A percentile compares a stretch with the other conserved stretches of the same genome.
phyloP scores from a whole-genome alignment of 2,329 filamentous ascomycete genomes.

The Alternaria incomplexa region DNA sequence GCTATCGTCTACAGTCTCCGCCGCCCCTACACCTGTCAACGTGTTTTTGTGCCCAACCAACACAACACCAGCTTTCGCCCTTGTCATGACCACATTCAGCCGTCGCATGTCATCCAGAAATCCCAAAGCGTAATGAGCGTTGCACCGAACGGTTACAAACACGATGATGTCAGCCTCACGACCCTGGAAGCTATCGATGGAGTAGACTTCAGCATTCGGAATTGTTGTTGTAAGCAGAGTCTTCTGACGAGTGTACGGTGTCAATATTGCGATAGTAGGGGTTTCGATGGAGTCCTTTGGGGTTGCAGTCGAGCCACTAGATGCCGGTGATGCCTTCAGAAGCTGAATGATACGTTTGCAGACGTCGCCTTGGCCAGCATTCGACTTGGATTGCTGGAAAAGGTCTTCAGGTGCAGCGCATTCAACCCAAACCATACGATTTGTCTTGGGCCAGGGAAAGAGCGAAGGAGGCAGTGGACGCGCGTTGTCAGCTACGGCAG shows the following conservation, averaged over 20 bases:
- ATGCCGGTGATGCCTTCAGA: constrained; percentile 16
- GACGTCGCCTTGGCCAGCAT: constrained; percentile 47
- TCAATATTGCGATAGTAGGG: constrained; percentile 48
- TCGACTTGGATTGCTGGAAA: constrained; percentile 50
- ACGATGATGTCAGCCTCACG: constrained; percentile 54
- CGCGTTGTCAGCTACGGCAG: constrained; percentile 32
- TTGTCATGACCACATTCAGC: constrained; percentile 52
- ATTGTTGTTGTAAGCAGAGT: constrained; percentile 38
- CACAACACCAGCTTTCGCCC: constrained; percentile 47
- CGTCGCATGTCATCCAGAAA: constrained; percentile 52
- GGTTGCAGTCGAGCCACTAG: background rate
- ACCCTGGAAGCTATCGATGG: constrained; percentile 55
- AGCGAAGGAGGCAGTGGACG: constrained; percentile 30
- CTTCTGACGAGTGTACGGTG: constrained; percentile 50
- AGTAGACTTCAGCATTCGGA: constrained; percentile 41
- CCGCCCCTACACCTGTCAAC: constrained; percentile 38
- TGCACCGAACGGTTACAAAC: constrained; percentile 53
- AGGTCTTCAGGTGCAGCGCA: constrained; percentile 47
- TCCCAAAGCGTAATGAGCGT: constrained; percentile 48
- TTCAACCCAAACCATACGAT: constrained; percentile 48
- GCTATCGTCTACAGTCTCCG: constrained; percentile 16
- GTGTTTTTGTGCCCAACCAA: constrained; percentile 27
- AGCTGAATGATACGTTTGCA: constrained; percentile 46
- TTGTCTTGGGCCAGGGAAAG: constrained; percentile 26
- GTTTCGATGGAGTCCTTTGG: background rate